Evolutionary conservation across 2,329 filamentous ascomycete genomes (phyloP), one percentile per base, ranked within the genome.

Genomic region (Myriosclerotinia duriaeana): DNA sequence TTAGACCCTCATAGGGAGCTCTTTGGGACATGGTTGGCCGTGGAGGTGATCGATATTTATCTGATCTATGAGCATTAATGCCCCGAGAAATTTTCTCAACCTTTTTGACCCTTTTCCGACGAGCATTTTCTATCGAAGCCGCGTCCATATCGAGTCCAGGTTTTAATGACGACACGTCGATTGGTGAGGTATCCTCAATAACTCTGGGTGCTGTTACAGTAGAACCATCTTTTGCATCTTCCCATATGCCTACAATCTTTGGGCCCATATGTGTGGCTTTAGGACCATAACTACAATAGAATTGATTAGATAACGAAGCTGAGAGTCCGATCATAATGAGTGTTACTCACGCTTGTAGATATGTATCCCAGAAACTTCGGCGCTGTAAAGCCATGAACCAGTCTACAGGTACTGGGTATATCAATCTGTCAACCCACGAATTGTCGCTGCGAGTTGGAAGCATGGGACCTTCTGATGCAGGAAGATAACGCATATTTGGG

Each of bases 191-290:
- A 2, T 44, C 22, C 12, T 58, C 38, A 44, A 26, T 3, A 5
- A n/a, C 15, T 34, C 5, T 44, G 8, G 22, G 55, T 2, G 55
- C 15, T 58, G 22, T 44, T 44, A 4, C 22, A 44, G 22, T 44
- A 8, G 17, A 1, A 11, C 15, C 6, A 30, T 30, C 15, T 11
- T 44, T 30, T n/a, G 17, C 20, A 12, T 3, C 3, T 15, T 59
- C 14, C 55, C 40, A 46, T n/a, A n/a, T 6, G 1, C 55, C 55
- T 34, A 46, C 6, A 22, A 59, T 46, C 40, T 59, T 59, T 7
- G 55, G 55, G n/a, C 55, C 40, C 26, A 46, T 59, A 20, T 59
- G 40, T n/a, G 26, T 59, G 11, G 55, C 26, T n/a, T 59, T 44
- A 34, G 26, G 40, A 46, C 40, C 40, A 30, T 46, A 46, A 34